These are phyloP conservation scores for Scalesia atractyloides DNA, from an alignment of 129 eudicot species.

Conservation along the genomic window DNA sequence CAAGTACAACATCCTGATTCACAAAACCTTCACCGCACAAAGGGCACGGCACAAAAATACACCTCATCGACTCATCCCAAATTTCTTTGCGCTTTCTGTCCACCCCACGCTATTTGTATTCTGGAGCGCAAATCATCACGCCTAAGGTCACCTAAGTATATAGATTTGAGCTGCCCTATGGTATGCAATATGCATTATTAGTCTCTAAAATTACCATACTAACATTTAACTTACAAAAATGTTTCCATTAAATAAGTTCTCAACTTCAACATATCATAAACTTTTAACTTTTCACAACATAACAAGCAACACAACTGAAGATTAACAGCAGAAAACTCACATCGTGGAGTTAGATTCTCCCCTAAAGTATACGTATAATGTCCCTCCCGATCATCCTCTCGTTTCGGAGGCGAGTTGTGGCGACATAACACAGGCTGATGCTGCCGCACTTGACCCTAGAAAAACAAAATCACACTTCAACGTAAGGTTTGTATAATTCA, in stretches of 20 bases:
- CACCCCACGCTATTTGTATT: too few relatives aligned
- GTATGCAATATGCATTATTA: neutral
- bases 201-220: too few relatives aligned
- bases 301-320: neutral
- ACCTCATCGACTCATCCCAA: too few relatives aligned
- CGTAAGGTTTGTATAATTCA: neutral
- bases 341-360: constrained; percentile 86
- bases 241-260: too few relatives aligned
- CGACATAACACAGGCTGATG: constrained; percentile 36
- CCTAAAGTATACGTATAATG: constrained; percentile 77
- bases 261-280: neutral
- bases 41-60: too few relatives aligned
- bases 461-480: neutral
- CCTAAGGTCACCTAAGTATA: too few relatives aligned
- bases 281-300: too few relatives aligned
- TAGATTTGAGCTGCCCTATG: neutral
- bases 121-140: too few relatives aligned
- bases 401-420: constrained; percentile 68
- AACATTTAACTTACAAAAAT: too few relatives aligned
- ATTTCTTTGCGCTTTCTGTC: too few relatives aligned
- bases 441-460: constrained; percentile 38
- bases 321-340: constrained; percentile 40
- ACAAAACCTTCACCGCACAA: too few relatives aligned
- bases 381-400: constrained; percentile 82
- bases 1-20: too few relatives aligned